A percentile compares a stretch with the other conserved stretches of the same genome.
phyloP scores from a whole-genome alignment of 129 eudicot species.

The Saposhnikovia divaricata region DNA sequence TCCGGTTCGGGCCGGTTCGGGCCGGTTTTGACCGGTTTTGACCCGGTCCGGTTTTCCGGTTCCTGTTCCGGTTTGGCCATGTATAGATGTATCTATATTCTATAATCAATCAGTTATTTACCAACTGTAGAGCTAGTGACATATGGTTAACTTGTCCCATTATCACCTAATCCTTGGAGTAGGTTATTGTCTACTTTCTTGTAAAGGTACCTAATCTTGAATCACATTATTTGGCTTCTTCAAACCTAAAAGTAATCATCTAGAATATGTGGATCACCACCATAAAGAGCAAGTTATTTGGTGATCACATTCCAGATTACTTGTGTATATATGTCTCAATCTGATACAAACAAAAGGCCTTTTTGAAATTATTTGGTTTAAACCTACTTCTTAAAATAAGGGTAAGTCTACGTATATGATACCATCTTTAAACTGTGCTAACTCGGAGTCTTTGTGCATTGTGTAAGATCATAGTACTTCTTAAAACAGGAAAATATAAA shows the following conservation, averaged over 20 bases:
- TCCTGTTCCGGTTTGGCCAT: too few species aligned
- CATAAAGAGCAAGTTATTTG: not conserved
- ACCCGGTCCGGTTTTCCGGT: too few species aligned
- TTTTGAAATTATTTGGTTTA: not conserved
- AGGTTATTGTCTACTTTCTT: not conserved
- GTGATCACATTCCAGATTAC: not conserved
- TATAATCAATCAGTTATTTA: not conserved
- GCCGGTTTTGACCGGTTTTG: too few species aligned
- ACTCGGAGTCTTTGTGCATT: not conserved
- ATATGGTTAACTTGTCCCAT: conserved; percentile 10
- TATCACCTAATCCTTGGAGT: conserved; percentile 9
- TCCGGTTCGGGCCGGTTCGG: too few species aligned
- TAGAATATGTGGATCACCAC: not conserved
- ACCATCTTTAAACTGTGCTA: too few species aligned
- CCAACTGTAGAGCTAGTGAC: not conserved
- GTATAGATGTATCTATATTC: too few species aligned
- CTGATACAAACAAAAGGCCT: not conserved
- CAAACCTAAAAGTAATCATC: not conserved
- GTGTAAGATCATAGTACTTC: not conserved
- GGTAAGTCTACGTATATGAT: too few species aligned
- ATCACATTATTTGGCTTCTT: conserved; percentile 2
- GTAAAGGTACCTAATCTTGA: not conserved
- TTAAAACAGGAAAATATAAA: not conserved
- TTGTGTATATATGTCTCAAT: not conserved
- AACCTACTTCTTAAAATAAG: not conserved